Base-by-base conservation (phyloP, 192 early-diverging fungal species). In the Powellomyces hirtus region DNA sequence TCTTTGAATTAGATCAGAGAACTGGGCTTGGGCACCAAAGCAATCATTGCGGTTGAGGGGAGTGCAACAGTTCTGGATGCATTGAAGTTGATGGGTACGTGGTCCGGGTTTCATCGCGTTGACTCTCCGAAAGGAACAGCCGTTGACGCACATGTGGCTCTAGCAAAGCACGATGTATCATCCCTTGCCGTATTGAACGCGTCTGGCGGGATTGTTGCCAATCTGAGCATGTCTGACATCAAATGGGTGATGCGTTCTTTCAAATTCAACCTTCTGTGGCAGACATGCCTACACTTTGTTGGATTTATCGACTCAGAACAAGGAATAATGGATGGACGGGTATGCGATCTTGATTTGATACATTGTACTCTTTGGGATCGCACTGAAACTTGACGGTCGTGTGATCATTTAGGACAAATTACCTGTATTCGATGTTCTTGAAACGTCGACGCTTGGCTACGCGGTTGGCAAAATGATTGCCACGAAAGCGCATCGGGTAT, bases 401-500 rank as follows among this genome's bases (percentile, higher is more conserved):
- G n/a, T n/a, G n/a, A 18, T 27, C 53, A 2, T 29, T 44, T 59
- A 87, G 81, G 88, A 89, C 63, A 81, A 83, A 24, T 70, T 81
- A 22, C 89, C 92, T 0, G 88, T 94, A 8, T 89, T 94, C 71
- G 88, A 90, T 45, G 91, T 92, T 0, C 78, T 85, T 14, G 78
- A 86, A 14, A 84, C 86, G 52, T 87, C 90, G 0, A 88, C 89
- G 0, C 77, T 94, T 53, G 79, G 87, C 4, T 87, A 85, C 35
- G 83, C 89, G 8, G 80, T 92, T 40, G 87, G 86, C 31, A 92
- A 92, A 71, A 73, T 94, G 55, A 80, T 88, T 36, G 91, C 92
- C 20, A 94, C 92, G 2, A 84, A 83, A 16, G 89, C 91, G 0
- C 92, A 94, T 57, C 86, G 92, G 37, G 80, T 94, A 11, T 94